phyloP scores from a whole-genome alignment of 2,329 filamentous ascomycete species.

The Aspergillus sp. region DNA sequence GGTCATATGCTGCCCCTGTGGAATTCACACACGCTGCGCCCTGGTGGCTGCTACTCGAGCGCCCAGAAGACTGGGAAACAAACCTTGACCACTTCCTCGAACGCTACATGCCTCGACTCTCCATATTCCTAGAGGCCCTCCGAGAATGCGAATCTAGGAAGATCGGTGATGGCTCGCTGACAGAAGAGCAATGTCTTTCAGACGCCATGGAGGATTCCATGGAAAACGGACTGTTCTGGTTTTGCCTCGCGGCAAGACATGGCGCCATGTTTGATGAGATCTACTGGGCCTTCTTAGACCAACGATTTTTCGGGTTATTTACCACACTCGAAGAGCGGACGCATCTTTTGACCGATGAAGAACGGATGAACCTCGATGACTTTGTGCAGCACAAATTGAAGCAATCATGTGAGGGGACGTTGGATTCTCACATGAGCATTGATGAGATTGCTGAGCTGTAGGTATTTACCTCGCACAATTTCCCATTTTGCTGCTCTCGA shows the following conservation, averaged over 20 bases:
- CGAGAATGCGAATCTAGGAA: constrained; percentile 16
- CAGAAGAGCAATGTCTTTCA: constrained; percentile 15
- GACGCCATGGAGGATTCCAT: constrained; percentile 16
- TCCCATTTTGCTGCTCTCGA: too few relatives aligned
- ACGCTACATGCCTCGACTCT: constrained; percentile 17
- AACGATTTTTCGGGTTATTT: constrained; percentile 18
- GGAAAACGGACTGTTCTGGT: constrained; percentile 23
- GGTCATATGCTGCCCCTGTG: constrained; percentile 15
- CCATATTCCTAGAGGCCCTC: constrained; percentile 20
- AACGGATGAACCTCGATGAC: constrained; percentile 13
- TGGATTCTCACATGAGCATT: constrained; percentile 14
- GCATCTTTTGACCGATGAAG: constrained; percentile 16
- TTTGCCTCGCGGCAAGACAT: constrained; percentile 19
- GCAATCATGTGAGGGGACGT: constrained; percentile 14
- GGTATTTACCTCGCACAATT: background rate
- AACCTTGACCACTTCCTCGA: constrained; percentile 18
- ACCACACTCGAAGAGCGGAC: constrained; percentile 17
- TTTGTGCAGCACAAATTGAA: constrained; percentile 20
- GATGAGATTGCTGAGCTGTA: constrained; percentile 16
- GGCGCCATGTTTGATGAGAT: constrained; percentile 24
- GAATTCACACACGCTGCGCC: constrained; percentile 16
- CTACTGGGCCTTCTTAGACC: constrained; percentile 24
- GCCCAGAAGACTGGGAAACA: constrained; percentile 18
- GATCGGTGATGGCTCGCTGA: constrained; percentile 11
- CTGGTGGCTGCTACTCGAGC: constrained; percentile 18